Evolutionary conservation across 495 filamentous ascomycete genomes (phyloP).

Genomic region (Xylaria nigripes): DNA sequence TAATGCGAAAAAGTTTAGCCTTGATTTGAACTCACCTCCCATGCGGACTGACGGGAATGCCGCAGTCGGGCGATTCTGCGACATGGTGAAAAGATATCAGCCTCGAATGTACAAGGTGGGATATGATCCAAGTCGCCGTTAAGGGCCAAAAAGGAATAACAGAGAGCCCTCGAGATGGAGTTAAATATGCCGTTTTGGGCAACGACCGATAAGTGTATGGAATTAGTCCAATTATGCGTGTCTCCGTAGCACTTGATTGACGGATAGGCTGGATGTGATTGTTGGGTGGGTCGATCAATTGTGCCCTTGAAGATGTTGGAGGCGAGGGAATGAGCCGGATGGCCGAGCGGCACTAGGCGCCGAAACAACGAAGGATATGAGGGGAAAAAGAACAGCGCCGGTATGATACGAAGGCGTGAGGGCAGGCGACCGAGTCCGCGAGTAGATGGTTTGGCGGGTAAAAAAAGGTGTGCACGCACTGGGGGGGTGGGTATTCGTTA

Average conservation of each 20-base stretch:
- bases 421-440: slow-evolving; percentile 2
- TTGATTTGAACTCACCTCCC: slow-evolving; percentile 39
- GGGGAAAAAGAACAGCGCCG: slow-evolving; percentile 1
- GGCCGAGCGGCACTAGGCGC: background rate
- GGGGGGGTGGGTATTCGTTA: slow-evolving; percentile 9
- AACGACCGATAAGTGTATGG: slow-evolving; percentile 28
- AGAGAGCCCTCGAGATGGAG: slow-evolving; percentile 20
- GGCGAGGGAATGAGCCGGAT: background rate
- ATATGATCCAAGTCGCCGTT: slow-evolving; percentile 24
- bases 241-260: slow-evolving; percentile 25
- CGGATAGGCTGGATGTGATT: slow-evolving; percentile 15
- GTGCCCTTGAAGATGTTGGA: slow-evolving; percentile 1
- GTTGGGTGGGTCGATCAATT: slow-evolving; percentile 17
- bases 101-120: slow-evolving; percentile 21
- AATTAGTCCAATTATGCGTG: slow-evolving; percentile 15
- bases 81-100: slow-evolving; percentile 32
- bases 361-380: background rate
- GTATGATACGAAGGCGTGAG: slow-evolving; percentile 6
- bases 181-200: slow-evolving; percentile 42
- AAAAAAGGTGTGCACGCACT: slow-evolving; percentile 8
- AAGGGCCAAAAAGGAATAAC: slow-evolving; percentile 28
- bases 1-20: background rate
- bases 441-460: slow-evolving; percentile 1
- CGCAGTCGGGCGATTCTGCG: slow-evolving; percentile 42
- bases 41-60: slow-evolving; percentile 47